Base-by-base conservation (phyloP, 495 filamentous ascomycete genomes). In the Penicillium verhagenii region DNA sequence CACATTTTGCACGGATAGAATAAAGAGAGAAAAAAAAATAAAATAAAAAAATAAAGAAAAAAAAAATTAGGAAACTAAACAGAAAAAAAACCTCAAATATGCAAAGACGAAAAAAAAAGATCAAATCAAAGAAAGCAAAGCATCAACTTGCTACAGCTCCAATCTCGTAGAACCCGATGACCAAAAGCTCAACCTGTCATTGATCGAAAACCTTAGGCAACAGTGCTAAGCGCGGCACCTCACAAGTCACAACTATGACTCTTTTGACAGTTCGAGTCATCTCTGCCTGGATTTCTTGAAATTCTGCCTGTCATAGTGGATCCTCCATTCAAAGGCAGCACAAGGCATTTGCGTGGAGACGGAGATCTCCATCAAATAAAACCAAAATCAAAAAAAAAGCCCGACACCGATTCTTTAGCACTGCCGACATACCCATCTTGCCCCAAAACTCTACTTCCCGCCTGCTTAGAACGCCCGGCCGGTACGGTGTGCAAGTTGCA, bases 331-430 rank as follows among this genome's bases (percentile, higher is more conserved):
- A 39, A 43, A 60, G 58, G 58, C 57, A 19, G 53, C 39, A 46
- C 63, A 58, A 63, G 60, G 60, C 63, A 63, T n/a, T 28, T 6
- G n/a, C 8, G 20, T 24, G 29, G 2, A 14, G 28, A 31, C 6
- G 13, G n/a, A 10, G 28, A 31, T 31, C 28, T 31, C 28, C 28
- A 31, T 31, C 2, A 5, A 35, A n/a, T n/a, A n/a, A n/a, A n/a
- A n/a, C n/a, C n/a, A n/a, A n/a, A n/a, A n/a, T n/a, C n/a, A n/a
- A n/a, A n/a, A n/a, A n/a, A n/a, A n/a, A n/a, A n/a, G n/a, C n/a
- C 31, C 25, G 47, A 60, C 45, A 66, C 64, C 60, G 64, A 54
- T 50, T 39, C 8, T 56, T 63, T 44, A 52, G 51, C 40, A 37
- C 19, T 23, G 50, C 23, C 9, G 29, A 37, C 33, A 20, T 19